phyloP scores from a whole-genome alignment of 345 rosid species.

The Salix suchowensis region DNA sequence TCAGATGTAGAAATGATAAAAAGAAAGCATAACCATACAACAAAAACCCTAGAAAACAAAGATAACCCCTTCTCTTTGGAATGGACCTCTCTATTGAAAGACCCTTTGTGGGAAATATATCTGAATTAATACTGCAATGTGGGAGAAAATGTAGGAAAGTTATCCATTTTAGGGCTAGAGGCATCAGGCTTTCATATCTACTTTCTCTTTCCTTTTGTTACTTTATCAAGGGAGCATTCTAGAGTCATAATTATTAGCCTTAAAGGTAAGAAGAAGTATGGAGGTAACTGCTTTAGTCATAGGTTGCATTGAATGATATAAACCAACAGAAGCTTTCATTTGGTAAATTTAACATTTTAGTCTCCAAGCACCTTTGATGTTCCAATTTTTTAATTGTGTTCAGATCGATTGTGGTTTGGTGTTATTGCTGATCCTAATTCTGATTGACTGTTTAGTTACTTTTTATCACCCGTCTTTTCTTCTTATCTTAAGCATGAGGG shows the following conservation, averaged over 20 bases:
- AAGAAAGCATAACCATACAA: background rate
- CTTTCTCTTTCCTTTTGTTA: background rate
- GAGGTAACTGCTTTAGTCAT: background rate
- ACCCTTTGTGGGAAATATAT: background rate
- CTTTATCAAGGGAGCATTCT: background rate
- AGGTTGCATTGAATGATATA: background rate
- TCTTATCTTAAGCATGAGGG: background rate
- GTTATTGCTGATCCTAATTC: background rate
- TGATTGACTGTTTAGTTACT: no score
- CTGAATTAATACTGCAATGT: background rate
- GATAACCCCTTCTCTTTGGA: background rate
- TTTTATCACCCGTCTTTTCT: background rate
- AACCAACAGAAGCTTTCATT: background rate
- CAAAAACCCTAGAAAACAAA: background rate
- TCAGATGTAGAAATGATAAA: background rate
- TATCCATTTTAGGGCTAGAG: background rate
- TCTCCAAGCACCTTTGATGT: background rate
- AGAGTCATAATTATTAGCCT: background rate
- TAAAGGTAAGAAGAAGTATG: background rate
- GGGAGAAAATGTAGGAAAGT: background rate
- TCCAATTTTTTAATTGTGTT: background rate
- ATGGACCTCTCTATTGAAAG: background rate
- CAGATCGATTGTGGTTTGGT: background rate
- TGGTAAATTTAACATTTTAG: background rate
- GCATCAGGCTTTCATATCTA: background rate